Base-by-base conservation (phyloP, 139 green algal genomes). In the Mychonastes homosphaera region DNA sequence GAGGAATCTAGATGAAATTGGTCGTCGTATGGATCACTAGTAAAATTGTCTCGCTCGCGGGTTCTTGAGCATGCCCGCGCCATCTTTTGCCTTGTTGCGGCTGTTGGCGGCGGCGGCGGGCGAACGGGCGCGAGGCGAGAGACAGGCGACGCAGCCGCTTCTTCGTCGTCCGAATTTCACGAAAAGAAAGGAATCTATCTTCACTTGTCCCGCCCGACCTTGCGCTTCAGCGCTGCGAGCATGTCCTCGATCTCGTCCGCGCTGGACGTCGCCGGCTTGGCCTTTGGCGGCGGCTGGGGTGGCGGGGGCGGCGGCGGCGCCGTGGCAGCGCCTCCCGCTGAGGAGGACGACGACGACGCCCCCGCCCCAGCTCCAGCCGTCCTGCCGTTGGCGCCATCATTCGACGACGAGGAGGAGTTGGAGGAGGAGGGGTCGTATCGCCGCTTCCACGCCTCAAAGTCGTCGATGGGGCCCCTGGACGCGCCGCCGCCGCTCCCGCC, bases 191-290 rank as follows among this genome's bases (percentile, higher is more conserved):
- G n/a, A n/a, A n/a, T n/a, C n/a, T n/a, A n/a, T n/a, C n/a, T n/a
- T n/a, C n/a, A n/a, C n/a, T n/a, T n/a, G n/a, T n/a, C n/a, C n/a
- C n/a, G n/a, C n/a, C n/a, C n/a, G n/a, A 79, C 48, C 32, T 83
- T 78, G 15, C 66, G 60, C 59, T 80, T 84, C 44, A 84, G 27
- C 2, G 72, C 62, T 15, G 55, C 60, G 6, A 84, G 64, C 67
- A 74, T 69, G 3, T 78, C 68, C 27, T 84, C 77, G 7, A 80
- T 58, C 21, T 79, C 66, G 0, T 75, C 67, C 12, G 58, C 59
- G n/a, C n/a, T n/a, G n/a, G n/a, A n/a, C n/a, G n/a, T n/a, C 28
- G 49, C 10, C 7, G 24, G 45, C 29, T 67, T 67, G 23, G 30
- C 34, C 3, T 41, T n/a, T 3, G 58, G 58, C 21, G 53, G 53